Evolutionary conservation across 2,329 filamentous ascomycete genomes (phyloP).

Genomic region (Phialophora verrucosa): DNA sequence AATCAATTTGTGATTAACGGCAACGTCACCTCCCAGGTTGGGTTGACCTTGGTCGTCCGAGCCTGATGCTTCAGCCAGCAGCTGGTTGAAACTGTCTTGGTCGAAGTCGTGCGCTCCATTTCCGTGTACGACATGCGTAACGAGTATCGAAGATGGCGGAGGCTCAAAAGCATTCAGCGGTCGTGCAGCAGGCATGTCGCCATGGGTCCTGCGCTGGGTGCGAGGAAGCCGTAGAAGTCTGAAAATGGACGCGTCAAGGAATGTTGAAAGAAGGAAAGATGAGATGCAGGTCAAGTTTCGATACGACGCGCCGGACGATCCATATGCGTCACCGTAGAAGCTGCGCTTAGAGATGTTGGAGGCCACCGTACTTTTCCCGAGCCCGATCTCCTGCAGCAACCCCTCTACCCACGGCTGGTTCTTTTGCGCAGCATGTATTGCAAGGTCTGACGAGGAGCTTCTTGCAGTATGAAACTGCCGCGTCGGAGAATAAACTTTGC

Average conservation of each 20-base stretch:
- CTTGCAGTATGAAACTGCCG: not conserved
- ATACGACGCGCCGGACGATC: not conserved
- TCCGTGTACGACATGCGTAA: conserved; percentile 78
- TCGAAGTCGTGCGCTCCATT: conserved; percentile 68
- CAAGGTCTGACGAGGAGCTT: not conserved
- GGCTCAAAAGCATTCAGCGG: conserved; percentile 39
- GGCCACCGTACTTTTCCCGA: not conserved
- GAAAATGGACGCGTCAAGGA: not conserved
- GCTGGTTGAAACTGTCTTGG: conserved; percentile 74
- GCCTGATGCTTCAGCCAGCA: conserved; percentile 69
- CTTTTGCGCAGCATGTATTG: too few species aligned
- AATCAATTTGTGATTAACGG: conserved; percentile 83
- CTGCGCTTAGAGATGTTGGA: not conserved
- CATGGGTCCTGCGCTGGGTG: conserved; percentile 21
- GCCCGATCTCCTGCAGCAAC: too few species aligned
- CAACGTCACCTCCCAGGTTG: conserved; percentile 67
- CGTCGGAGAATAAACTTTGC: not conserved
- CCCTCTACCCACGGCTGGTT: too few species aligned
- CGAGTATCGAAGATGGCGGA: conserved; percentile 78
- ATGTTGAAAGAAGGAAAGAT: not conserved
- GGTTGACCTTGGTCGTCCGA: conserved; percentile 51
- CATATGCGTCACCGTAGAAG: not conserved
- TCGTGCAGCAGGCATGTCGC: conserved; percentile 29
- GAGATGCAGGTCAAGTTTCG: not conserved
- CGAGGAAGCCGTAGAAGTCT: not conserved